Base-by-base conservation (phyloP, 768 basidiomycete genomes). In the Symmetrospora coprosmae region DNA sequence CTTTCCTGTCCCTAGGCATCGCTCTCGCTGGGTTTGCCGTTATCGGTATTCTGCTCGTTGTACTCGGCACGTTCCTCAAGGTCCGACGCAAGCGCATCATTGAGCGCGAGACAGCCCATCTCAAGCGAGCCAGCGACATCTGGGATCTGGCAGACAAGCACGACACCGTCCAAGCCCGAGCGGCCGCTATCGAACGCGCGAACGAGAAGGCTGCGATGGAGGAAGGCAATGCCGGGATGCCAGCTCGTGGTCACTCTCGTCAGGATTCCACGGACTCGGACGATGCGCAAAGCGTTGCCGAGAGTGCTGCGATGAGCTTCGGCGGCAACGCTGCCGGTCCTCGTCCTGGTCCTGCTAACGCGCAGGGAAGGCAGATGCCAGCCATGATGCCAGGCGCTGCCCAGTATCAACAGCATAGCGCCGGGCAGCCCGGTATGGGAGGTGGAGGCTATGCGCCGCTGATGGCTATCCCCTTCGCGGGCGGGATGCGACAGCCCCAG, bases 171-270 rank as follows among this genome's bases (percentile, higher is more conserved):
- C n/a, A 46, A 14, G 35, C 19, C 37, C 13, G 43, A 23, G 11
- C 13, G 25, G n/a, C n/a, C 11, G 43, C 13, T 11, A 58, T 58
- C 8, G 55, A 58, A 8, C 21, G 6, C 2, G 40, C 55, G 8
- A 58, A 58, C 23, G 41, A 46, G 33, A 43, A 46, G 25, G 55
- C 55, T 25, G 55, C 55, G 3, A n/a, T 30, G 8, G 55, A 58
- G 28, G 13, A 46, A 23, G 19, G 19, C 13, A 13, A 39, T 13
- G 38, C 38, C 19, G 38, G 38, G 13, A 19, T 19, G 14, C 38
- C 38, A 39, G 13, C 38, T 39, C 19, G 13, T 19, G 38, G 23
- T 11, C 49, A 50, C 34, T 25, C 13, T 33, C 49, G 49, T 11
- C 49, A 50, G 49, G 23, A 50, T 8, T 50, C 49, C 23, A 9